Evolutionary conservation across 192 early-diverging fungal species (phyloP).

Genomic region (Funneliformis mosseae): DNA sequence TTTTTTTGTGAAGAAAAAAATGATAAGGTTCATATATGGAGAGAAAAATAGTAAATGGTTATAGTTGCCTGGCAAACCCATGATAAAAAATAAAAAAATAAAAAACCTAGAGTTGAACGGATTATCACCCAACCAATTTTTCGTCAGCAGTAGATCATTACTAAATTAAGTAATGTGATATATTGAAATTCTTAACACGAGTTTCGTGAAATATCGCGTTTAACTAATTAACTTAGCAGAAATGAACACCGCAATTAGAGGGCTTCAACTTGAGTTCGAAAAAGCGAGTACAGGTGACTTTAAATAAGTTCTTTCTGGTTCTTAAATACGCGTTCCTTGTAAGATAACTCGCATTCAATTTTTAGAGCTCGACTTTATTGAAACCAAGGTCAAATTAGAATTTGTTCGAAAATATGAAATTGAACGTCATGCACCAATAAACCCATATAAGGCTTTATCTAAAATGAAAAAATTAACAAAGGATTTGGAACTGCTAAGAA

Average conservation of each 20-base stretch:
- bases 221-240: not conserved
- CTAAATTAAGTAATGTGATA: no score
- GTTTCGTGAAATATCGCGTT: no score
- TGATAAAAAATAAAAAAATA: no score
- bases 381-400: constrained; percentile 17
- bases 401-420: constrained; percentile 29
- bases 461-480: constrained; percentile 17
- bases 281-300: not conserved
- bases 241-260: not conserved
- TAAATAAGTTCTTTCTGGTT: not conserved
- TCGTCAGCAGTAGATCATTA: no score
- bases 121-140: no score
- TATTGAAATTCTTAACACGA: no score
- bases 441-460: constrained; percentile 17
- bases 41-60: no score
- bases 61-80: no score
- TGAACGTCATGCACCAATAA: constrained; percentile 14
- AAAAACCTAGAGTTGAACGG: no score
- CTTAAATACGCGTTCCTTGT: not conserved
- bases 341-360: not conserved
- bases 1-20: no score
- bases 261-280: not conserved
- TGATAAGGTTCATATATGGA: no score
- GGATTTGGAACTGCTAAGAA: not conserved
- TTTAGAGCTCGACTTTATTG: constrained; percentile 25